These are phyloP conservation scores for Candida cerambycidarum DNA, from an alignment of 805 yeast species.

Conservation along the genomic window DNA sequence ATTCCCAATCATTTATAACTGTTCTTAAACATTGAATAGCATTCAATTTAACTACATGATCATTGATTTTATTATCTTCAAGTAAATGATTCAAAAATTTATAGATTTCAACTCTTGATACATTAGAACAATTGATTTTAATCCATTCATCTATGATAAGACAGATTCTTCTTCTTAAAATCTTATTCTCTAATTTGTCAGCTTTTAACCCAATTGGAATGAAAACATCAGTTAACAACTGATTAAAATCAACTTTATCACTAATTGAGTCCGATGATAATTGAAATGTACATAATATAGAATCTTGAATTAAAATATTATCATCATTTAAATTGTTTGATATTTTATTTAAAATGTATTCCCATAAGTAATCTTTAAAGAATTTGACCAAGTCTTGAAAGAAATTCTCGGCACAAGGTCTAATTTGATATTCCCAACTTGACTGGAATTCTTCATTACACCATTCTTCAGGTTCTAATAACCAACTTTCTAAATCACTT, in stretches of 20 bases:
- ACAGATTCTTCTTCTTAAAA: conserved; percentile 76
- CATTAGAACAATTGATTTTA: conserved; percentile 59
- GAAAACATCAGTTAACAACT: conserved; percentile 55
- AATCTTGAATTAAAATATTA: conserved; percentile 69
- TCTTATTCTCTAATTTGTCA: conserved; percentile 48
- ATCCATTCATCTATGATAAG: conserved; percentile 81
- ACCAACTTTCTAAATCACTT: conserved; percentile 79
- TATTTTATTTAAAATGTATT: conserved; percentile 59
- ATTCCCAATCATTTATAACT: conserved; percentile 84
- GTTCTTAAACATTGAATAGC: conserved; percentile 68
- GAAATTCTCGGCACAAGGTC: conserved; percentile 85
- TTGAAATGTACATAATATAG: conserved; percentile 81
- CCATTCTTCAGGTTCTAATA: conserved; percentile 89
- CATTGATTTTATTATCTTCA: conserved; percentile 46
- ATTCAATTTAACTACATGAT: conserved; percentile 77
- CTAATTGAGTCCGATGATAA: conserved; percentile 66
- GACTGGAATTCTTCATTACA: conserved; percentile 73
- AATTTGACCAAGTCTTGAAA: conserved; percentile 70
- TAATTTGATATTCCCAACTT: conserved; percentile 79
- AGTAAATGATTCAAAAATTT: conserved; percentile 54
- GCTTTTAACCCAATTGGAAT: conserved; percentile 62
- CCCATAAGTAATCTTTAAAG: conserved; percentile 57
- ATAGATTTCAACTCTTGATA: conserved; percentile 59
- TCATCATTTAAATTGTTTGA: conserved; percentile 38
- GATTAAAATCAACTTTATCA: conserved; percentile 67